A percentile compares a stretch with the other conserved stretches of the same genome.
phyloP scores from a whole-genome alignment of 352 stramenopile species.

The Phytophthora boehmeriae region DNA sequence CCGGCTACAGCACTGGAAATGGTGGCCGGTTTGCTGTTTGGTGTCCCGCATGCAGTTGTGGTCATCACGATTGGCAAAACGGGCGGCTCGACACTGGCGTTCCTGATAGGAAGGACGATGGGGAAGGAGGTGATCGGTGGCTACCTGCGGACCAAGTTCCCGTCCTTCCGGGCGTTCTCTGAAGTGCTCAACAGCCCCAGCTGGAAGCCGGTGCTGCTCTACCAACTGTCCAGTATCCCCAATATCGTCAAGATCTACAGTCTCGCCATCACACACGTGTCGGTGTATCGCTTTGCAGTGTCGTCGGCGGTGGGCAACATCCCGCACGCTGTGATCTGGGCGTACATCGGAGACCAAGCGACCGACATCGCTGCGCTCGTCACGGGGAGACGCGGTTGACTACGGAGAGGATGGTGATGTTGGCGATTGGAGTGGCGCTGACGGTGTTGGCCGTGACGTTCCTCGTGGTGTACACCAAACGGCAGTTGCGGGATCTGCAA shows the following conservation, averaged over 20 bases:
- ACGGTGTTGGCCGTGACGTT: constrained; percentile 60
- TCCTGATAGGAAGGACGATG: constrained; percentile 58
- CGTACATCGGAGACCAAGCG: constrained; percentile 70
- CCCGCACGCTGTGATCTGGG: constrained; percentile 73
- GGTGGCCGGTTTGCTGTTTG: constrained; percentile 70
- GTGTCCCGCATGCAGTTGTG: constrained; percentile 49
- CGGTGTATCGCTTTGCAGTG: constrained; percentile 53
- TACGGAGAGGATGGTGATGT: constrained; percentile 45
- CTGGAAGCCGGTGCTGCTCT: constrained; percentile 82
- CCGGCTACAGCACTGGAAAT: constrained; percentile 72
- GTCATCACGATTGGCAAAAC: constrained; percentile 76
- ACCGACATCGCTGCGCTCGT: constrained; percentile 71
- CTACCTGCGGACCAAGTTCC: constrained; percentile 66
- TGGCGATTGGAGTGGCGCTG: constrained; percentile 45
- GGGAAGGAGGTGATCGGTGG: constrained; percentile 63
- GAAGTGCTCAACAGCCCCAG: constrained; percentile 63
- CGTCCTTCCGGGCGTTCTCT: constrained; percentile 72
- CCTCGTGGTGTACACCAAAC: constrained; percentile 71
- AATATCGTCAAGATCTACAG: constrained; percentile 85
- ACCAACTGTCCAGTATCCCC: constrained; percentile 78
- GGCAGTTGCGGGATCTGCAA: constrained; percentile 63
- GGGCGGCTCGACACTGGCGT: constrained; percentile 67
- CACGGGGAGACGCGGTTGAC: constrained; percentile 58
- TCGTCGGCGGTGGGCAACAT: constrained; percentile 60
- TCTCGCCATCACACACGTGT: constrained; percentile 77